Percentiles rank a stretch among this genome's conserved stretches.
Evolutionary conservation across 2,329 filamentous ascomycete species (phyloP).

Genomic region (Curvularia spicifera): DNA sequence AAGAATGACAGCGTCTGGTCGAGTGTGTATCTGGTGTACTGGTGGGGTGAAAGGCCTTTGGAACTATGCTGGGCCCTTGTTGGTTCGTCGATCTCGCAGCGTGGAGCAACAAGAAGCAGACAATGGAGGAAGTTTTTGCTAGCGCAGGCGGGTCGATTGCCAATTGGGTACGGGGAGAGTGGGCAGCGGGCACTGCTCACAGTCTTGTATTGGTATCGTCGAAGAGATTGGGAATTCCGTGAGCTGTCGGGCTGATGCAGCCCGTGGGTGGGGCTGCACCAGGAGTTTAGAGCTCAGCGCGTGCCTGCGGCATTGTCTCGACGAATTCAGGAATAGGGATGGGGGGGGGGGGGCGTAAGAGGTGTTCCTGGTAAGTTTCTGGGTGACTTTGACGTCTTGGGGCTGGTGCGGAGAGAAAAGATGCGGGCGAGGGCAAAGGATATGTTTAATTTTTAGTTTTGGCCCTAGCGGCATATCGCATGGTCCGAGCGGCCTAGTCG

Average conservation of each 20-base stretch:
- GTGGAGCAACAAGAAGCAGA: slow-evolving; percentile 38
- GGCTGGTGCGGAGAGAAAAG: slow-evolving; percentile 43
- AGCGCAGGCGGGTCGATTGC: slow-evolving; percentile 43
- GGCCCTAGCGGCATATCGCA: slow-evolving; percentile 32
- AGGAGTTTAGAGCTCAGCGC: slow-evolving; percentile 74
- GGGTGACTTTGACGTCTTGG: slow-evolving; percentile 52
- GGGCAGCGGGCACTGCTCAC: slow-evolving; percentile 44
- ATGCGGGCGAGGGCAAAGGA: slow-evolving; percentile 35
- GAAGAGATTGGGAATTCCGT: slow-evolving; percentile 67
- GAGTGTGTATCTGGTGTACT: slow-evolving; percentile 42
- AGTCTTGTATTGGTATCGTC: slow-evolving; percentile 50
- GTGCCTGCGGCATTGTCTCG: slow-evolving; percentile 57
- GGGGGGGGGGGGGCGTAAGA: slow-evolving; percentile 25
- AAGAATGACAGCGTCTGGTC: slow-evolving; percentile 34
- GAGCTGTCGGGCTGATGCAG: slow-evolving; percentile 76
- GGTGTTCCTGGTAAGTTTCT: slow-evolving; percentile 34
- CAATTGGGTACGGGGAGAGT: slow-evolving; percentile 42
- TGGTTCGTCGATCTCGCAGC: slow-evolving; percentile 45
- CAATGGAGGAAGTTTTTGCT: slow-evolving; percentile 39
- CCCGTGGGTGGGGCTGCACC: slow-evolving; percentile 24
- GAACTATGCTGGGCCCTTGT: slow-evolving; percentile 46
- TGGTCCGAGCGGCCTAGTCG: slow-evolving; percentile 24
- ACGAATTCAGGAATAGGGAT: slow-evolving; percentile 47
- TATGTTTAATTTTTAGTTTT: slow-evolving; percentile 35
- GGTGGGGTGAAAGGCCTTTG: slow-evolving; percentile 38